Evolutionary conservation across 768 basidiomycete species (phyloP).

Genomic region (Leccinum sublutescens): DNA sequence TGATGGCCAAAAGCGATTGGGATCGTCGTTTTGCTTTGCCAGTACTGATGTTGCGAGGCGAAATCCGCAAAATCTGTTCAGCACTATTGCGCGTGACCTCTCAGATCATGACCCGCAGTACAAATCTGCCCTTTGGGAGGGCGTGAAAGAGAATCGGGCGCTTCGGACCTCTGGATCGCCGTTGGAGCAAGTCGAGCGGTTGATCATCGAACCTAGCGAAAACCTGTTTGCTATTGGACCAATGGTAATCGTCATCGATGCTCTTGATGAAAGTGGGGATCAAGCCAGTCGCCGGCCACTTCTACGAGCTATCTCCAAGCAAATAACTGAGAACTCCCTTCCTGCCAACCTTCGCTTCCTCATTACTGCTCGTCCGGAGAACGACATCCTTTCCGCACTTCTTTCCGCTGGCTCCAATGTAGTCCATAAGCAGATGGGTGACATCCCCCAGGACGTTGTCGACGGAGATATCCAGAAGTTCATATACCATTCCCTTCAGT

Average conservation of each 20-base stretch:
- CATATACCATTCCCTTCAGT: background rate
- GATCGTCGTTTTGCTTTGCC: no score
- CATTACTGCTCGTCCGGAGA: background rate
- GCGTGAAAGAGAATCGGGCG: no score
- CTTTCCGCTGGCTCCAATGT: background rate
- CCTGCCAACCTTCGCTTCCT: background rate
- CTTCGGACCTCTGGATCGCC: no score
- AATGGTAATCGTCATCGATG: background rate
- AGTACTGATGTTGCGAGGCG: no score
- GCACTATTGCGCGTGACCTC: no score
- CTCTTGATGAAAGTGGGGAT: background rate
- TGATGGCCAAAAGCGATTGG: no score
- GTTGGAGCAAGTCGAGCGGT: background rate
- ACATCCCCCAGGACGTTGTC: background rate
- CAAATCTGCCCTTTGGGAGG: no score
- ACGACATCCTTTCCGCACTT: background rate
- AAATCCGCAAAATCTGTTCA: no score
- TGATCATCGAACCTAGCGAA: background rate
- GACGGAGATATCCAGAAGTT: background rate
- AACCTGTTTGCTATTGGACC: background rate
- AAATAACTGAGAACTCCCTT: background rate
- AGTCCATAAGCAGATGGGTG: background rate
- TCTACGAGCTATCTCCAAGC: background rate
- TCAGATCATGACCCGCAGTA: no score
- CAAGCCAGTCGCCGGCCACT: background rate